Conservation (phyloP, 2,329 filamentous ascomycete species). For the Cadophora malorum region DNA sequence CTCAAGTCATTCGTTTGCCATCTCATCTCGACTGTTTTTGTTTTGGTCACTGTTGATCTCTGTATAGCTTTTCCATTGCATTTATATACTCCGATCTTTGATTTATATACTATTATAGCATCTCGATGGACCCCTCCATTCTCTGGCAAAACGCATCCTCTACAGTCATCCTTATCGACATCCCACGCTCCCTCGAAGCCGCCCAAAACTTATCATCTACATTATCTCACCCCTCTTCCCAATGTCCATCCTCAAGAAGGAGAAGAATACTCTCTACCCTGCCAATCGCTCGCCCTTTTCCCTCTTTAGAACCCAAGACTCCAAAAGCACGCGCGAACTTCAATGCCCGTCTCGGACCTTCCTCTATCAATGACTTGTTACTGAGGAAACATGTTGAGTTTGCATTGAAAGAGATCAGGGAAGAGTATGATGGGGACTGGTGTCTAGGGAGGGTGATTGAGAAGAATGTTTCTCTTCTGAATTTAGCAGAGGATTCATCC, state of each 20-base stretch:
- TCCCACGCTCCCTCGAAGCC: slow-evolving; percentile 72
- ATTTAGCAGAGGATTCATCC: not conserved
- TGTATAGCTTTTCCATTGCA: not conserved
- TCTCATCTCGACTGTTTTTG: no score
- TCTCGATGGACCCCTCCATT: slow-evolving; percentile 45
- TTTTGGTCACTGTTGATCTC: no score
- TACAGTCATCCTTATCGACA: slow-evolving; percentile 67
- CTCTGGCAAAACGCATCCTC: slow-evolving; percentile 59
- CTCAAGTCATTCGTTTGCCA: no score
- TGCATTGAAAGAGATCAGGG: slow-evolving; percentile 37
- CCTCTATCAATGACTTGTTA: slow-evolving; percentile 39
- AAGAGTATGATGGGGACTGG: slow-evolving; percentile 45
- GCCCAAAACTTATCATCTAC: slow-evolving; percentile 54
- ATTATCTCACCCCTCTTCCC: not conserved
- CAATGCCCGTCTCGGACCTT: slow-evolving; percentile 20
- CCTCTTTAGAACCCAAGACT: slow-evolving; percentile 61
- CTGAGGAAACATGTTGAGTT: slow-evolving; percentile 40
- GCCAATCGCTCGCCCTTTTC: slow-evolving; percentile 51
- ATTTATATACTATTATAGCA: not conserved
- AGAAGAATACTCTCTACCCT: slow-evolving; percentile 47
- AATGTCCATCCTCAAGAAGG: slow-evolving; percentile 33
- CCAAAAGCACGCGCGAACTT: slow-evolving; percentile 42
- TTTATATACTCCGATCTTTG: not conserved
- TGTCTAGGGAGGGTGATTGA: slow-evolving; percentile 38
- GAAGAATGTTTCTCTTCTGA: not conserved